These are phyloP conservation scores for Raffaelea ambrosiae DNA, from an alignment of 2,329 filamentous ascomycete genomes.

Conservation along the genomic window DNA sequence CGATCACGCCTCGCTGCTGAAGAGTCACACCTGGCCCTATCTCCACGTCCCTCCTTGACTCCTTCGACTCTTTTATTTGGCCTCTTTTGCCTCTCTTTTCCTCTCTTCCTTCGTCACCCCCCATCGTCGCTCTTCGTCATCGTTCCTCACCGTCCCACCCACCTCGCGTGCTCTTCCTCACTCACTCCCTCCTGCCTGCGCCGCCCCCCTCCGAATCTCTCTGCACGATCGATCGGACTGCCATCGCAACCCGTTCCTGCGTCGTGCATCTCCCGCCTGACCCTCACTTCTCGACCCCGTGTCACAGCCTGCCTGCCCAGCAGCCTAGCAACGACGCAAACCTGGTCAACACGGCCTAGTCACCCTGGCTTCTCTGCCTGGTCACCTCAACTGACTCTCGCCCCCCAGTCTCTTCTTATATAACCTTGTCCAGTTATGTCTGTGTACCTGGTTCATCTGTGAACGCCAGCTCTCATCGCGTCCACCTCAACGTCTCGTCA, in stretches of 20 bases:
- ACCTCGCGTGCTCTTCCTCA: neutral
- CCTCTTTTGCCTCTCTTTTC: neutral
- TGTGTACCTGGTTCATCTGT: neutral
- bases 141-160: neutral
- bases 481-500: neutral
- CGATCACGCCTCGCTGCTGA: slow-evolving; percentile 4
- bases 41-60: slow-evolving; percentile 1
- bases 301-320: too few species aligned
- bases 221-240: too few species aligned
- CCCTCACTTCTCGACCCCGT: too few species aligned
- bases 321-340: too few species aligned
- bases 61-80: slow-evolving; percentile 5
- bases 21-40: slow-evolving; percentile 11
- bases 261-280: too few species aligned
- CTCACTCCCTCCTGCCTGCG: neutral
- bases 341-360: too few species aligned
- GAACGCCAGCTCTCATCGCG: neutral
- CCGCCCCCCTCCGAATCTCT: too few species aligned
- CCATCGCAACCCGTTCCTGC: too few species aligned
- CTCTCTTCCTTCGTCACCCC: slow-evolving; percentile 1
- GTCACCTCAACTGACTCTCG: too few species aligned
- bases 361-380: too few species aligned
- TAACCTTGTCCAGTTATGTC: neutral
- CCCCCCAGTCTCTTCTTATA: neutral
- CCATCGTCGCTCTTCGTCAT: neutral